Conservation (phyloP, 2,329 filamentous ascomycete genomes). For the Rosellinia necatrix region DNA sequence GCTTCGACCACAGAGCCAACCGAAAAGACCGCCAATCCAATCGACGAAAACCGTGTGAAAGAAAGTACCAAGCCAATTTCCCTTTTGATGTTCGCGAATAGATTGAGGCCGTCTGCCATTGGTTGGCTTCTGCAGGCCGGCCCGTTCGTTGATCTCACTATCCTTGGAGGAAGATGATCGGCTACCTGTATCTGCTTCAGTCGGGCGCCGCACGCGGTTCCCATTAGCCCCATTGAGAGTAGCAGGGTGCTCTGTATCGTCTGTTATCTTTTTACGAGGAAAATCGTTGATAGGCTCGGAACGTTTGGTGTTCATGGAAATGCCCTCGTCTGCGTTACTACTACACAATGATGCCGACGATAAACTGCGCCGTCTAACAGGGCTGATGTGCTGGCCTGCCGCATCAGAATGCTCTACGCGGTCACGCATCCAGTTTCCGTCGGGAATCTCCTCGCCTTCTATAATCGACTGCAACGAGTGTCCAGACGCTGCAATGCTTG, state of each 20-base stretch:
- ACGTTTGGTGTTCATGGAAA: conserved; percentile 32
- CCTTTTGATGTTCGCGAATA: conserved; percentile 6
- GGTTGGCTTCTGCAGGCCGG: conserved; percentile 25
- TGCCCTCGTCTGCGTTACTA: conserved; percentile 36
- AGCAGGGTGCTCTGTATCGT: background rate
- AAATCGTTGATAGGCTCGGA: background rate
- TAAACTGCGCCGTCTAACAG: conserved; percentile 15
- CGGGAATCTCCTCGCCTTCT: conserved; percentile 32
- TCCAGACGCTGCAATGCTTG: conserved; percentile 12
- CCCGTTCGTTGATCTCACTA: conserved; percentile 15
- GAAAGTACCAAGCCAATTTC: conserved; percentile 43
- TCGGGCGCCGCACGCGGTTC: background rate
- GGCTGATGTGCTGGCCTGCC: conserved; percentile 27
- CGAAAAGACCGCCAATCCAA: conserved; percentile 45
- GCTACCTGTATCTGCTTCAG: conserved; percentile 7
- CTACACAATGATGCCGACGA: conserved; percentile 14
- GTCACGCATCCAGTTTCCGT: background rate
- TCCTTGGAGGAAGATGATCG: conserved; percentile 10
- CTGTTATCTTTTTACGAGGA: background rate
- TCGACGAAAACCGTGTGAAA: conserved; percentile 45
- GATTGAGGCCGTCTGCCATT: conserved; percentile 24
- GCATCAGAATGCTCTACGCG: background rate
- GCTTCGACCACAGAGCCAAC: conserved; percentile 37
- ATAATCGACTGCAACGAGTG: conserved; percentile 33
- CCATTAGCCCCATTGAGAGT: background rate